Evolutionary conservation across 345 rosid species (phyloP).

Genomic region (Sonneratia alba): DNA sequence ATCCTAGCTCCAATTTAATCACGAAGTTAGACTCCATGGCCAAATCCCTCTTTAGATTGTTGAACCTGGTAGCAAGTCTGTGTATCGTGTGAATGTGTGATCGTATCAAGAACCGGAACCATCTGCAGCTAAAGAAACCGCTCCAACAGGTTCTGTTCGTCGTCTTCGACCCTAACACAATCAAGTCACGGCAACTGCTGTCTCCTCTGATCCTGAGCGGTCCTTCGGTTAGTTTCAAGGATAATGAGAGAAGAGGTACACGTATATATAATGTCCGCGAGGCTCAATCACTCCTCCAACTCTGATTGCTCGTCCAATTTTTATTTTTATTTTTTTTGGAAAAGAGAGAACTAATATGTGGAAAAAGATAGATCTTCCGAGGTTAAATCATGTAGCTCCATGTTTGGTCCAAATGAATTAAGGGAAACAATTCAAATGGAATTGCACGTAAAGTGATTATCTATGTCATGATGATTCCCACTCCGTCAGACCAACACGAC

Average conservation of each 20-base stretch:
- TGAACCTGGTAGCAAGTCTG: no score
- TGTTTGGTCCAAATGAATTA: background rate
- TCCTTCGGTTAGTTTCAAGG: slow-evolving; percentile 72
- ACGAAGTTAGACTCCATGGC: no score
- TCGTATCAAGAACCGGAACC: background rate
- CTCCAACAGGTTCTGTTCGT: background rate
- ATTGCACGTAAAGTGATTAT: no score
- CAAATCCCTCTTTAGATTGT: no score
- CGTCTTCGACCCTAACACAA: background rate
- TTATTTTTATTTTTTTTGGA: slow-evolving; percentile 25
- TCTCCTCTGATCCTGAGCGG: slow-evolving; percentile 48
- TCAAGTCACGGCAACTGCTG: slow-evolving; percentile 14
- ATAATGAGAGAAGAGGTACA: slow-evolving; percentile 65
- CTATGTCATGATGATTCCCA: background rate
- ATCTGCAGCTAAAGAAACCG: background rate
- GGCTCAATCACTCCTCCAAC: slow-evolving; percentile 78
- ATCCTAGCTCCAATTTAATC: no score
- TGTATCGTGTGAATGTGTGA: no score
- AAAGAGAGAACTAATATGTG: background rate
- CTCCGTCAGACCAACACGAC: background rate
- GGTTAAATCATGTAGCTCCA: background rate
- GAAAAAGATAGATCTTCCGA: background rate
- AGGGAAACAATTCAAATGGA: no score
- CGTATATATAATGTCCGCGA: slow-evolving; percentile 48
- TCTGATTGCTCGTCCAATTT: slow-evolving; percentile 74